phyloP scores from a whole-genome alignment of 805 yeast species.

The Ogataea polymorpha region DNA sequence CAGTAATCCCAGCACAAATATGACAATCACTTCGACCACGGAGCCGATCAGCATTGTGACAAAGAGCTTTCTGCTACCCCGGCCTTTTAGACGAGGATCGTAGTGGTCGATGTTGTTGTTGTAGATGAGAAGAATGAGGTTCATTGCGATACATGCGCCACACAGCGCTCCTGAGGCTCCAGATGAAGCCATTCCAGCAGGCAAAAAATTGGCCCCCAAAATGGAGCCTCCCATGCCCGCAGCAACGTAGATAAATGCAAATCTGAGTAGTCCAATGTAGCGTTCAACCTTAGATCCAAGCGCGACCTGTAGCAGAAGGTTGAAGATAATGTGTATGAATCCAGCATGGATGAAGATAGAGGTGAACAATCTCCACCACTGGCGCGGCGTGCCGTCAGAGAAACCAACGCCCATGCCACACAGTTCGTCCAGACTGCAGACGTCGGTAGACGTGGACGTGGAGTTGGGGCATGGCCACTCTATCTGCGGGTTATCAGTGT shows the following conservation, averaged over 20 bases:
- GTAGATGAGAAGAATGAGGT: conserved; percentile 51
- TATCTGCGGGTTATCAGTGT: conserved; percentile 46
- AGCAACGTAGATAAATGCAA: conserved; percentile 51
- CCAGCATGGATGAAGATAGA: conserved; percentile 78
- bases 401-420: conserved; percentile 57
- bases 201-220: conserved; percentile 67
- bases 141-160: conserved; percentile 59
- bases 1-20: conserved; percentile 60
- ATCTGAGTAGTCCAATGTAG: conserved; percentile 52
- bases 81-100: conserved; percentile 29
- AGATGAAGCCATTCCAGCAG: conserved; percentile 60
- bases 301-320: conserved; percentile 56
- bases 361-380: conserved; percentile 67
- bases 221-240: conserved; percentile 67
- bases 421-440: conserved; percentile 52
- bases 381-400: conserved; percentile 44
- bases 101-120: conserved; percentile 44
- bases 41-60: conserved; percentile 43
- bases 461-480: conserved; percentile 69
- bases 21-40: conserved; percentile 54
- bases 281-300: conserved; percentile 60
- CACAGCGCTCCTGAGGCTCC: conserved; percentile 74
- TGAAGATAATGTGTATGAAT: conserved; percentile 62
- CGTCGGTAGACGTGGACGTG: conserved; percentile 50
- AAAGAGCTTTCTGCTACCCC: conserved; percentile 39